Base-by-base conservation (phyloP, 768 basidiomycete species). In the Panellus pusillus region DNA sequence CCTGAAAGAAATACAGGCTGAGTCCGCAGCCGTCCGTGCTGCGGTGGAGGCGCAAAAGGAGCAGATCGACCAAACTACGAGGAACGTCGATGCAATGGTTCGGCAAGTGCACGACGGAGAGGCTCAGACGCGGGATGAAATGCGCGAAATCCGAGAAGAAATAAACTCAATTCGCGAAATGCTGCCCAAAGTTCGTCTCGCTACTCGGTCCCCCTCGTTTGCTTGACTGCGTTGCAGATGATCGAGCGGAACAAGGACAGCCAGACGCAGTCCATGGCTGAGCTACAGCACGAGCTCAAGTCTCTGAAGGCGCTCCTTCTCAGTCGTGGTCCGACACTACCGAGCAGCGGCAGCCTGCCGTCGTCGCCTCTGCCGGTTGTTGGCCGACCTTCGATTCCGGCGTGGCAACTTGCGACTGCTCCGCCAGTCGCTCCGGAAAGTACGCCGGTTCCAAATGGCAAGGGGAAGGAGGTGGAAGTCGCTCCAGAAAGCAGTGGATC, bases 201-300 rank as follows among this genome's bases (percentile, higher is more conserved):
- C 57, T 47, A 50, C 5, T 17, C 11, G n/a, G 50, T 56, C 17
- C 39, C 43, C 12, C n/a, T 49, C 36, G 7, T 28, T 55, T 31
- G 36, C n/a, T 27, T 24, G 38, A 54, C 20, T 47, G 29, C 53
- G 43, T 13, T 36, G 48, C 58, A 98, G 95, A 91, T 98, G 90
- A 87, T 97, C 48, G 92, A 97, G 51, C 94, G 91, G 73, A 91
- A 88, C 66, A 91, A 93, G 67, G 87, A 92, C 50, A 79, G 82
- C 13, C 93, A 97, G 69, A 80, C 83, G 18, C 84, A 88, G 55
- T 91, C 93, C 1, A 77, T 98, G 13, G 72, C 79, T 48, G 96
- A 98, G 62, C 77, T 98, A 12, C 94, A 97, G 63, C 86, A 93
- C 61, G 96, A 98, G 66, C 80, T 98, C 63, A 93, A 94, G 65